Conservation (phyloP, 805 yeast species). For the Pichia eremophila region DNA sequence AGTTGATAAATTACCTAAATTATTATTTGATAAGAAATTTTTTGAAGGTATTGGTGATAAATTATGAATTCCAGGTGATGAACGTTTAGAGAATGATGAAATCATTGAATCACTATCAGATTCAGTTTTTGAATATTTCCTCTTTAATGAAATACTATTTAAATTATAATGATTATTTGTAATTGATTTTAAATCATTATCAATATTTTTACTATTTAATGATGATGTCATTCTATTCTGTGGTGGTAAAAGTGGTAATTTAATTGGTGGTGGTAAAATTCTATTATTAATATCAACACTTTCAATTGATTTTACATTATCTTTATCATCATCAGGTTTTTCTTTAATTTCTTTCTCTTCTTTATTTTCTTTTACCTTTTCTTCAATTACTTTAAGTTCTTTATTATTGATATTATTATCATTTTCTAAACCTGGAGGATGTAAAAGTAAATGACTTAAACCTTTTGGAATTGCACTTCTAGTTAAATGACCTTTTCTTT, state of each 20-base stretch:
- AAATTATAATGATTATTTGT: background rate
- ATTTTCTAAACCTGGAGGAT: slow-evolving; percentile 8
- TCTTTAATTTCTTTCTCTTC: background rate
- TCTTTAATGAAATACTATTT: background rate
- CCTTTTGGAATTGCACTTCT: slow-evolving; percentile 46
- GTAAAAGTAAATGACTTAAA: slow-evolving; percentile 39
- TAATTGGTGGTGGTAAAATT: slow-evolving; percentile 10
- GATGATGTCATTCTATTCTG: slow-evolving; percentile 9
- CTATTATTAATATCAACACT: slow-evolving; percentile 2
- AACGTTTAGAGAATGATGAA: slow-evolving; percentile 2
- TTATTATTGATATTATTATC: background rate
- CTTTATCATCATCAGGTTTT: background rate
- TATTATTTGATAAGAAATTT: background rate
- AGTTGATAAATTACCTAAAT: background rate
- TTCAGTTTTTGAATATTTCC: slow-evolving; percentile 4
- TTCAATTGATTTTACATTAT: background rate
- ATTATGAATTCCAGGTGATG: background rate
- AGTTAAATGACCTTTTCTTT: slow-evolving; percentile 42
- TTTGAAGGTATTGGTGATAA: slow-evolving; percentile 1
- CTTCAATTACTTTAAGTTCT: background rate
- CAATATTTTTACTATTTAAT: slow-evolving; percentile 4
- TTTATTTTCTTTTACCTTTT: slow-evolving; percentile 1
- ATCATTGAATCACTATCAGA: slow-evolving; percentile 5
- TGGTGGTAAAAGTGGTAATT: slow-evolving; percentile 6
- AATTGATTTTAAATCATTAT: slow-evolving; percentile 3